Evolutionary conservation across 257 asterid species (phyloP), one percentile per base, ranked within the genome.

Genomic region (Henckelia pumila): DNA sequence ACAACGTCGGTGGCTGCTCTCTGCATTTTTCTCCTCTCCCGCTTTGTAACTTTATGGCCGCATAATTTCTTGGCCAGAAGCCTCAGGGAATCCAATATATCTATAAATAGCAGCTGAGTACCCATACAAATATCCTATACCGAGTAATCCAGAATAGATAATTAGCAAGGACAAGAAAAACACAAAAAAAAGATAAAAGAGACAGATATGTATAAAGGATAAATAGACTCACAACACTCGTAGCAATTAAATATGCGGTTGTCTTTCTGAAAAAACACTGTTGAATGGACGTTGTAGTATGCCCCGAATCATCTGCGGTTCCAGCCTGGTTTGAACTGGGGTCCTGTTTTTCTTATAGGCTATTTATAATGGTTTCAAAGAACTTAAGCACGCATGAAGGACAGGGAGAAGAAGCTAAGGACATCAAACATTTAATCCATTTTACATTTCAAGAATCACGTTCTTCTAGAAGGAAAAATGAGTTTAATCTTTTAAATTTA

Each of bases 81-180:
- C 72, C 76, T 69, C 66, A 75, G 32, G 19, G 81, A 71, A 24
- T 81, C 80, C 9, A 76, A 60, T 22, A 84, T 69, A 75, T 90
- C 97, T 17, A 83, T 73, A 23, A 75, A 81, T 61, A 90, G 88
- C 71, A 88, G 71, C 66, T 77, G 88, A 44, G 95, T 86, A 8
- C 97, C 97, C 86, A 88, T 88, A 95, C 87, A 88, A 5, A 78
- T 70, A 73, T 86, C 84, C 97, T 90, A 73, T 71, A 76, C 60
- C 50, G 72, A 13, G 50, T 19, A 44, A 33, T 22, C 57, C 9
- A 14, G 40, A 37, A 29, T 71, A 16, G 72, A 44, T 70, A 69
- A 24, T 67, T 59, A 76, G 66, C 64, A 28, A 25, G 52, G 7
- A 6, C 7, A 20, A 60, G 7, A 40, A 40, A 40, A 60, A 28